A percentile compares a stretch with the other conserved stretches of the same genome.
phyloP scores from a whole-genome alignment of 2,329 filamentous ascomycete species.

The Colletotrichum acutatum region DNA sequence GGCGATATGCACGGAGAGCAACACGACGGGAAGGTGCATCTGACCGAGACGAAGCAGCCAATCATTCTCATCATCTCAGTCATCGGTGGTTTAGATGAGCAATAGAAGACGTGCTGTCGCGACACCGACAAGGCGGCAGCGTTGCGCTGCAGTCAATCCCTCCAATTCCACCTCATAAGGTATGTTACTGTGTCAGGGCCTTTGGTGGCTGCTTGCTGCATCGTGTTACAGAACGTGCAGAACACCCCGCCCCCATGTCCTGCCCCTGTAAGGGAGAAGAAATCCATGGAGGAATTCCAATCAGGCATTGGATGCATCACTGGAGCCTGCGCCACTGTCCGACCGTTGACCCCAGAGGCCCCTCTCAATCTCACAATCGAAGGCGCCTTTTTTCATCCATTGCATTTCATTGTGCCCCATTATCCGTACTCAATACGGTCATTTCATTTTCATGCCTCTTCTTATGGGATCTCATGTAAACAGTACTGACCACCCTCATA shows the following conservation, averaged over 20 bases:
- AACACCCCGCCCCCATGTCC: neutral
- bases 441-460: neutral
- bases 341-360: neutral
- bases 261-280: neutral
- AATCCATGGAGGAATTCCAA: neutral
- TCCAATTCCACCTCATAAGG: no score
- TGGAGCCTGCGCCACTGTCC: neutral
- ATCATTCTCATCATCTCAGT: no score
- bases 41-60: no score
- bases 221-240: neutral
- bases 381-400: neutral
- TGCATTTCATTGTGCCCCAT: neutral
- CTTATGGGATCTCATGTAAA: neutral
- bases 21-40: no score
- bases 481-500: neutral
- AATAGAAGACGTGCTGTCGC: no score
- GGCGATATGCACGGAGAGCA: no score
- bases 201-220: neutral
- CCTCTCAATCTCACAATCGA: neutral
- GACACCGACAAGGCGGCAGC: no score
- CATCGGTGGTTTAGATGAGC: no score
- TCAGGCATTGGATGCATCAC: neutral
- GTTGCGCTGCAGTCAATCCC: no score
- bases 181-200: no score
- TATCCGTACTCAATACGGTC: neutral